Conservation (phyloP, 805 yeast species). For the Saturnispora sekii region DNA sequence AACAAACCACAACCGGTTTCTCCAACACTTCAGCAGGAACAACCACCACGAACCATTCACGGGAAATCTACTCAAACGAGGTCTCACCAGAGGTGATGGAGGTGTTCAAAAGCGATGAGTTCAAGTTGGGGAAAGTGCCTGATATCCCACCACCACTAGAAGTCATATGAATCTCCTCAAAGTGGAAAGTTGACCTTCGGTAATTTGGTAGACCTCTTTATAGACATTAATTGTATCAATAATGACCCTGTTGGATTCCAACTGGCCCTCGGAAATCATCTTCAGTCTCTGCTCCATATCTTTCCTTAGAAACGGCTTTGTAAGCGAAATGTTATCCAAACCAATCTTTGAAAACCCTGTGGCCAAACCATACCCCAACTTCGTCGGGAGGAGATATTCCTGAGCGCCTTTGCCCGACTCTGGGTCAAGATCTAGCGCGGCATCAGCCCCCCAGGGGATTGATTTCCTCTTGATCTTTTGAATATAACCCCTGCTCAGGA, state of each 20-base stretch:
- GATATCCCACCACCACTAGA: slow-evolving; percentile 62
- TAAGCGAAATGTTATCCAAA: slow-evolving; percentile 57
- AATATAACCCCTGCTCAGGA: slow-evolving; percentile 59
- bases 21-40: background rate
- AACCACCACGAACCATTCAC: background rate
- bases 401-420: slow-evolving; percentile 30
- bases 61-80: background rate
- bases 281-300: slow-evolving; percentile 60
- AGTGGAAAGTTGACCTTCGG: background rate
- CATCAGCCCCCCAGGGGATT: slow-evolving; percentile 4
- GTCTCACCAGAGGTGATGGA: slow-evolving; percentile 35
- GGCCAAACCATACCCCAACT: slow-evolving; percentile 75
- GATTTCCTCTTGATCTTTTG: slow-evolving; percentile 26
- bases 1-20: background rate
- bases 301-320: slow-evolving; percentile 82
- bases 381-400: slow-evolving; percentile 59
- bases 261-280: slow-evolving; percentile 57
- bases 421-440: slow-evolving; percentile 10
- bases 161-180: slow-evolving; percentile 14
- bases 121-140: slow-evolving; percentile 57
- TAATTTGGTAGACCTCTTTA: slow-evolving; percentile 44
- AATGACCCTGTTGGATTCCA: slow-evolving; percentile 44
- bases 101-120: slow-evolving; percentile 41
- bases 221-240: slow-evolving; percentile 47
- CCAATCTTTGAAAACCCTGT: slow-evolving; percentile 81